phyloP scores from a whole-genome alignment of 345 rosid genomes.

The Rhodamnia rubescens region DNA sequence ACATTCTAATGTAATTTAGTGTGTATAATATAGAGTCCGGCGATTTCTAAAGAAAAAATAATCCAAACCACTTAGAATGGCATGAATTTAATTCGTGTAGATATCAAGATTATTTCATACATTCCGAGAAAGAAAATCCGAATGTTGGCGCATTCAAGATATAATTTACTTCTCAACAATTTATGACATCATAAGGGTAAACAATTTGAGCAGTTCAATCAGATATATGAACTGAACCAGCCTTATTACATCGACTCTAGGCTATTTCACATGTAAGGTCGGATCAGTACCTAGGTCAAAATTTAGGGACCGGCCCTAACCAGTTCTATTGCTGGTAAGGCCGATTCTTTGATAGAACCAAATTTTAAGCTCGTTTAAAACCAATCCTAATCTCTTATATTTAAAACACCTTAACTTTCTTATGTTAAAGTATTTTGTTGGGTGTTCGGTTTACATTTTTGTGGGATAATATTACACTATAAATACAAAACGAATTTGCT shows the following conservation, averaged over 20 bases:
- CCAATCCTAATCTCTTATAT: neutral
- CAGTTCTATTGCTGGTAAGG: too few relatives aligned
- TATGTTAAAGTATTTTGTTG: neutral
- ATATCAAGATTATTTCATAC: neutral
- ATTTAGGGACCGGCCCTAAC: neutral
- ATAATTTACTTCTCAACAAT: rapidly evolving
- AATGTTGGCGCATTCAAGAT: rapidly evolving
- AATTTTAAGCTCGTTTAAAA: neutral
- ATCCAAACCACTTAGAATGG: neutral
- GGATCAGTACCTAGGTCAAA: too few relatives aligned
- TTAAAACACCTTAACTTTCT: neutral
- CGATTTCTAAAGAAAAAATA: neutral
- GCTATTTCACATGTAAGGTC: neutral
- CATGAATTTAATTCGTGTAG: rapidly evolving
- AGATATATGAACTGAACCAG: neutral
- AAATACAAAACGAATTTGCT: neutral
- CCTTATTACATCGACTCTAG: neutral
- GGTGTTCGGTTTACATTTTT: neutral
- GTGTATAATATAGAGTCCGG: neutral
- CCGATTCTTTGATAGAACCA: rapidly evolving
- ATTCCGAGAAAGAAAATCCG: neutral
- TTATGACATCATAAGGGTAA: too few relatives aligned
- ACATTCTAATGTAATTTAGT: neutral
- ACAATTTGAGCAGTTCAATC: too few relatives aligned
- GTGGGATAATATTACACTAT: too few relatives aligned